Percentiles rank a stretch among this genome's conserved stretches.
Conservation (phyloP, 202 grass and related monocot species). For the Schoenoplectus triqueter region DNA sequence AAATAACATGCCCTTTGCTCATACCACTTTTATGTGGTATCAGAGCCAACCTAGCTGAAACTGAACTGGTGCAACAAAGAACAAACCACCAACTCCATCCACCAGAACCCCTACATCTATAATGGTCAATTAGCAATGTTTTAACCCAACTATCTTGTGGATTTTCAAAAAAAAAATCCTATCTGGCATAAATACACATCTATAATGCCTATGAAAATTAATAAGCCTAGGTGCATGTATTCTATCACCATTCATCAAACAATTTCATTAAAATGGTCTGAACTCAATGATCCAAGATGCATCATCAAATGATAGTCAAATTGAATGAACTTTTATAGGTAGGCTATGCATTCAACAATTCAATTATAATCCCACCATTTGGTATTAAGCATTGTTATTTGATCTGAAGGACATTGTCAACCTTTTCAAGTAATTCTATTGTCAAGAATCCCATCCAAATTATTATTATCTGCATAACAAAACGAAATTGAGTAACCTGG, state of each 20-base stretch:
- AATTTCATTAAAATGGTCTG: slow-evolving; percentile 12
- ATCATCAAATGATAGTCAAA: slow-evolving; percentile 9
- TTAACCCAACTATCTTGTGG: background rate
- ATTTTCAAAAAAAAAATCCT: background rate
- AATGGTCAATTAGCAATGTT: background rate
- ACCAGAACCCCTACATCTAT: background rate
- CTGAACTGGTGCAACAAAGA: background rate
- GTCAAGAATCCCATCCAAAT: slow-evolving; percentile 12
- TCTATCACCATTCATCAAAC: background rate
- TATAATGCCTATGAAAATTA: background rate
- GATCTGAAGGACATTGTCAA: background rate
- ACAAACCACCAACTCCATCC: background rate
- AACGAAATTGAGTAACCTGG: slow-evolving; percentile 48
- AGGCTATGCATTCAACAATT: no score
- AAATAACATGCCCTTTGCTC: background rate
- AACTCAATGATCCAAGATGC: slow-evolving; percentile 10
- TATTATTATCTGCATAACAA: slow-evolving; percentile 18
- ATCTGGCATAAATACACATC: slow-evolving; percentile 6
- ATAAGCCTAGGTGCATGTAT: background rate
- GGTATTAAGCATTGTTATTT: slow-evolving; percentile 11
- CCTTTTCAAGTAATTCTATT: slow-evolving; percentile 1
- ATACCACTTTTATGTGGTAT: background rate
- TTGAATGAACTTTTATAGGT: background rate
- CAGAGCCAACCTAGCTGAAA: background rate
- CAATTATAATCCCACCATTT: background rate